Conservation (phyloP, 768 basidiomycete genomes). For the Mycena vulgaris region DNA sequence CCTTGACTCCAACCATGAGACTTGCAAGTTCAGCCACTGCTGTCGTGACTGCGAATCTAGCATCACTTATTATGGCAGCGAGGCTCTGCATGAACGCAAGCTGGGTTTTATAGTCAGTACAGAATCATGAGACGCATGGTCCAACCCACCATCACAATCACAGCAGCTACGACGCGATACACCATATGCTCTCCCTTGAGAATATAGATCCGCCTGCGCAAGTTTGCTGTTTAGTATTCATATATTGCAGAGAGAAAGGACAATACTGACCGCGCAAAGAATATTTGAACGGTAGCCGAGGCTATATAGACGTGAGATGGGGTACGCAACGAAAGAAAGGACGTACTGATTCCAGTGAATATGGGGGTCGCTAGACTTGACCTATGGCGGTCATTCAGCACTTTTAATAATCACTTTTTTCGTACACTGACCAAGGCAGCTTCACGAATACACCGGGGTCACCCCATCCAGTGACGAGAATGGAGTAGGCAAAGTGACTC, state of each 20-base stretch:
- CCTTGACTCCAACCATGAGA: constrained; percentile 27
- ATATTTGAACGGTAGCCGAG: constrained; percentile 22
- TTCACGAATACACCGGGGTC: constrained; percentile 30
- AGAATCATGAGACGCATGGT: not conserved
- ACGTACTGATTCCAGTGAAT: constrained; percentile 40
- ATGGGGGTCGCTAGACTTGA: constrained; percentile 34
- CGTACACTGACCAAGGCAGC: constrained; percentile 43
- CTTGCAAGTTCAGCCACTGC: not conserved
- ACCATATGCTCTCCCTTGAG: constrained; percentile 20
- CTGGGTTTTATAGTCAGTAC: not conserved
- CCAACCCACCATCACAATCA: constrained; percentile 2
- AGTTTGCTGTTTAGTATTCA: not conserved
- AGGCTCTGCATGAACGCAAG: constrained; percentile 29
- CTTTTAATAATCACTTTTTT: no score
- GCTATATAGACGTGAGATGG: not conserved
- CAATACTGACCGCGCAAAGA: constrained; percentile 17
- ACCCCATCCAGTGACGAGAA: constrained; percentile 39
- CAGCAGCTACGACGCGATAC: not conserved
- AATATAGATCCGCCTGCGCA: constrained; percentile 22
- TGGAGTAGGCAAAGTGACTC: constrained; percentile 39
- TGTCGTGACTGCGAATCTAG: constrained; percentile 7
- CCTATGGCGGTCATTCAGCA: no score
- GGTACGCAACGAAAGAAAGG: not conserved
- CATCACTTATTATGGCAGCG: constrained; percentile 13
- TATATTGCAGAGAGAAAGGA: not conserved